Base-by-base conservation (phyloP, 2,329 filamentous ascomycete genomes). In the Rhytidhysteron rufulum region DNA sequence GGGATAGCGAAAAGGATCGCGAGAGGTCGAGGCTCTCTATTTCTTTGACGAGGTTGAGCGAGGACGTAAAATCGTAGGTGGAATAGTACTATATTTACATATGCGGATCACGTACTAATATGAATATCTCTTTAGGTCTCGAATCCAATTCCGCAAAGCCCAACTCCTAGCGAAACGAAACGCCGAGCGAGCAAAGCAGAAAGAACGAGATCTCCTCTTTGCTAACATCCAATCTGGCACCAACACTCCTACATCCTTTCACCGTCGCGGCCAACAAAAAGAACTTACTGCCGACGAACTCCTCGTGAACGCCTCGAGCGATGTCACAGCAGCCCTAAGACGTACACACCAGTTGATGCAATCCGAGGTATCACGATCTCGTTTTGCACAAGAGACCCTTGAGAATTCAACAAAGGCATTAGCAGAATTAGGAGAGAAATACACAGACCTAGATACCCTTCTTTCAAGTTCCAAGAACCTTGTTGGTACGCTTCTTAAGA, bases 381-480 rank as follows among this genome's bases (percentile, higher is more conserved):
- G 87, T 55, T 97, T 95, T 60, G 91, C 91, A 15, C 85, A 93
- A 54, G 85, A 95, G 64, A 94, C 89, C 1, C 75, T 98, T 42
- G 82, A 84, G 45, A 83, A 93, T 69, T 90, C 85, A 2, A 91
- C 87, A 5, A 83, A 82, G 8, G 88, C 90, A 9, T 77, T 98
- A n/a, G 78, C 78, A 39, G 80, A 87, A 48, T 77, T 98, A 1
- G 81, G 85, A 4, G 85, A 94, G 54, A 85, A 80, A 27, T 98
- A 98, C 68, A 81, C 75, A 16, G 81, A 82, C 36, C 78, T 97
- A 4, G 88, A 91, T 54, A 79, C 79, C 10, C 77, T 96, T 58
- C 75, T 98, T 27, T 74, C 79, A 3, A 85, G 79, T 41, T 90
- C 86, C 33, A 78, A 80, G 49, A 83, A 82, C 40, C 72, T 98